phyloP scores from a whole-genome alignment of 768 basidiomycete genomes.

The Psilocybe sp. region DNA sequence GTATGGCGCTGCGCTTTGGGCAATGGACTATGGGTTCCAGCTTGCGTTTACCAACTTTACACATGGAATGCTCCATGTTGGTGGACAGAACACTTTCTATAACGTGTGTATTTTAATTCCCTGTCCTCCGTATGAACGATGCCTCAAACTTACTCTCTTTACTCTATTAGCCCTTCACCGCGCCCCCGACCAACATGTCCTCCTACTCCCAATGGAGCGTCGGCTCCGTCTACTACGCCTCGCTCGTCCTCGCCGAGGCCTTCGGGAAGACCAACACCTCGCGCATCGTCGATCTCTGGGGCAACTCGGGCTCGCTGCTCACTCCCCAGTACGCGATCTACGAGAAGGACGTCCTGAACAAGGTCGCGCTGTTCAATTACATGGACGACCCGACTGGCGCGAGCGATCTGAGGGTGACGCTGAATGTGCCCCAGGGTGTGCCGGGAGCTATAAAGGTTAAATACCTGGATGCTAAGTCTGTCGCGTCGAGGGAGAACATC shows the following conservation, averaged over 20 bases:
- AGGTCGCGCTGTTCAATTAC: slow-evolving; percentile 73
- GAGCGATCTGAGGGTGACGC: slow-evolving; percentile 42
- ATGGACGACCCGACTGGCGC: slow-evolving; percentile 57
- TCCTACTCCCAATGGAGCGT: slow-evolving; percentile 67
- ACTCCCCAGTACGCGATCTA: slow-evolving; percentile 76
- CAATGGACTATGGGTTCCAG: slow-evolving; percentile 59
- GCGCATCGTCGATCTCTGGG: slow-evolving; percentile 64
- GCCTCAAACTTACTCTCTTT: slow-evolving; percentile 20
- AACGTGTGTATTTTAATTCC: slow-evolving; percentile 42
- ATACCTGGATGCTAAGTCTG: slow-evolving; percentile 54
- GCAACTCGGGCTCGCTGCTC: slow-evolving; percentile 45
- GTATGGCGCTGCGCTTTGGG: slow-evolving; percentile 67
- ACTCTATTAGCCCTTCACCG: slow-evolving; percentile 54
- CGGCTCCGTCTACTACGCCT: slow-evolving; percentile 72
- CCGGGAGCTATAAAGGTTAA: slow-evolving; percentile 54
- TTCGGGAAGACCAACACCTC: slow-evolving; percentile 64
- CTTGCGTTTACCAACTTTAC: slow-evolving; percentile 60
- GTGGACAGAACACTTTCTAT: slow-evolving; percentile 67
- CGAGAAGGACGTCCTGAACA: slow-evolving; percentile 59
- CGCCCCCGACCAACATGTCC: slow-evolving; percentile 54
- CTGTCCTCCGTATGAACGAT: background rate
- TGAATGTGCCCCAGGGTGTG: slow-evolving; percentile 43
- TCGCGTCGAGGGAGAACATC: slow-evolving; percentile 61
- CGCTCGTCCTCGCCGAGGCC: slow-evolving; percentile 66
- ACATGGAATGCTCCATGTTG: slow-evolving; percentile 54